phyloP scores from a whole-genome alignment of 2,329 filamentous ascomycete genomes.

The Penicillium sp. region DNA sequence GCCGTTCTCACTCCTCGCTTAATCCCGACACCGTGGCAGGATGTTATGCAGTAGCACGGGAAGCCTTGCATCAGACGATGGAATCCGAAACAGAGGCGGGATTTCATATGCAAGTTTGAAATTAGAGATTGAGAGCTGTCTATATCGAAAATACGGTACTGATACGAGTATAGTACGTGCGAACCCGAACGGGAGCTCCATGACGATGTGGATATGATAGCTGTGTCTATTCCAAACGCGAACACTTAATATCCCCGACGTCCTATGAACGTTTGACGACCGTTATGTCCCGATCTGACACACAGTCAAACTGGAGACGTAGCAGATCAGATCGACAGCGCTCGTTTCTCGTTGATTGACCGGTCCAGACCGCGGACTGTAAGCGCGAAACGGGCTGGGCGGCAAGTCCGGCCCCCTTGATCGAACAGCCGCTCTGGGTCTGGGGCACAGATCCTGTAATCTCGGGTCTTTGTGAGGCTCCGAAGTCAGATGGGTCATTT shows the following conservation, averaged over 20 bases:
- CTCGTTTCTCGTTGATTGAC: not conserved
- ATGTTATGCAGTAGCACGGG: not conserved
- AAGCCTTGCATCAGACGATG: not conserved
- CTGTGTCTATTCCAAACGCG: not conserved
- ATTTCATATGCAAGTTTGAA: not conserved
- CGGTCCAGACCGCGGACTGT: not conserved
- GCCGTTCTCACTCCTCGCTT: not conserved
- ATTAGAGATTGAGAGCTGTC: not conserved
- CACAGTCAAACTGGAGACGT: constrained; percentile 1
- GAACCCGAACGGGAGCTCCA: not conserved
- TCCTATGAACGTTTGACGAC: not conserved
- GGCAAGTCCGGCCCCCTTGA: not conserved
- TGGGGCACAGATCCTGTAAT: constrained; percentile 4
- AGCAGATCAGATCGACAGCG: constrained; percentile 2
- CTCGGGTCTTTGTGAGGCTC: not conserved
- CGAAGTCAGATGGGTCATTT: not conserved
- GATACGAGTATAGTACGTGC: no score
- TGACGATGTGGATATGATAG: not conserved
- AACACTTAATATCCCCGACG: not conserved
- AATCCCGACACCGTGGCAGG: not conserved
- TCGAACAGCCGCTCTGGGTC: constrained; percentile 1
- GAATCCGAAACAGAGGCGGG: not conserved
- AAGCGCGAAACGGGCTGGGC: constrained; percentile 1
- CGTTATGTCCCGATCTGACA: not conserved
- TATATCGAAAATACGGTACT: not conserved